Evolutionary conservation across 2,329 filamentous ascomycete genomes (phyloP).

Genomic region (Mycocentrospora acerina): DNA sequence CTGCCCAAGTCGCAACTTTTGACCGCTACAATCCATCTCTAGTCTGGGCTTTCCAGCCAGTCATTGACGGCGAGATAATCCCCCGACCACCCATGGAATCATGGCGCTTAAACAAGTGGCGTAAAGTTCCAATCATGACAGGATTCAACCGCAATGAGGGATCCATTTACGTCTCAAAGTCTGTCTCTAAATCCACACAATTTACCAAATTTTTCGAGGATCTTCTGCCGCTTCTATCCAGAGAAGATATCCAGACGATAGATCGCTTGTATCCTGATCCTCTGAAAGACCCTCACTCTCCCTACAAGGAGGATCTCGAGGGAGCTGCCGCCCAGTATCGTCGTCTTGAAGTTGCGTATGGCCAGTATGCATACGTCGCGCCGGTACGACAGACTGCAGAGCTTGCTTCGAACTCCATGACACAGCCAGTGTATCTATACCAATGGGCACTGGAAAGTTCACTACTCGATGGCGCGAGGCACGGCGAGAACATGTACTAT

Average conservation of each 20-base stretch:
- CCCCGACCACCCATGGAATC: conserved; percentile 59
- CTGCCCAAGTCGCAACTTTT: conserved; percentile 48
- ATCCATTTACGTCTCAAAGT: conserved; percentile 60
- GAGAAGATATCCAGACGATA: conserved; percentile 56
- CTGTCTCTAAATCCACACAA: conserved; percentile 50
- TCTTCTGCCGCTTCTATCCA: conserved; percentile 65
- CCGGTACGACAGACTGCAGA: conserved; percentile 63
- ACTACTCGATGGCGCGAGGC: no score
- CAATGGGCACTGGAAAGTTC: no score
- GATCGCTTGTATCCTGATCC: conserved; percentile 66
- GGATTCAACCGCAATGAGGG: conserved; percentile 74
- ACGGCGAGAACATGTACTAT: no score
- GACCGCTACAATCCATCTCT: conserved; percentile 50
- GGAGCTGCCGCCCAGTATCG: conserved; percentile 56
- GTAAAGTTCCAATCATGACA: conserved; percentile 64
- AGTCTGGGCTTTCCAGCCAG: conserved; percentile 66
- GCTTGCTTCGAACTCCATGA: conserved; percentile 33
- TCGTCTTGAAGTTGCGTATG: conserved; percentile 62
- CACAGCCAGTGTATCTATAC: no score
- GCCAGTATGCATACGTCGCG: conserved; percentile 65
- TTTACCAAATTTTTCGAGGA: conserved; percentile 63
- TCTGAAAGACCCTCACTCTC: conserved; percentile 40
- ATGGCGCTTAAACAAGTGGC: conserved; percentile 57
- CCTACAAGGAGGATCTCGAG: conserved; percentile 46
- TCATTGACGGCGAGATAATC: conserved; percentile 64